Base-by-base conservation (phyloP, 108 stramenopile genomes). In the Pseudonitzschia pungens region DNA sequence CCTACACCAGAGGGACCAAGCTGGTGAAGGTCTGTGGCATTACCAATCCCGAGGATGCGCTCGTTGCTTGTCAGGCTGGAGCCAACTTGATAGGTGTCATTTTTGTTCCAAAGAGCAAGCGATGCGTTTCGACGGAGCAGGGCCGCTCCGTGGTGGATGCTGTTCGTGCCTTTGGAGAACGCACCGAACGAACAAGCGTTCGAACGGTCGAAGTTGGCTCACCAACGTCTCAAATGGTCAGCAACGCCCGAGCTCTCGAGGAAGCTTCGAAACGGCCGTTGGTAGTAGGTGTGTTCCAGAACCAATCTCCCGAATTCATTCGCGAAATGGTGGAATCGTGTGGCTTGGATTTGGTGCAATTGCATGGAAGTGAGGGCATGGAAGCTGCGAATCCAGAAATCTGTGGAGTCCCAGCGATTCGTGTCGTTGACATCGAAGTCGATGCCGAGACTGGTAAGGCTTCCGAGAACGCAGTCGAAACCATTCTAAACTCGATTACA, bases 231-330 rank as follows among this genome's bases (percentile, higher is more conserved):
- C 67, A 81, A 2, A 67, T 93, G 56, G 73, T 88, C 11, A 73
- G 71, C 16, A 84, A 82, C 55, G 79, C 89, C 42, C 74, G 72
- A 18, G 71, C 72, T 21, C 69, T 92, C 78, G 91, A 91, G 71
- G 71, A 78, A 32, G 75, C 83, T 0, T 76, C 87, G 9, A 80
- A 78, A 52, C 77, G 90, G 29, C 97, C 96, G 2, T 63, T 96
- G 31, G 92, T 96, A 7, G 95, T 98, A 58, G 99, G 99, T 16
- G 98, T 99, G 24, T 98, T 98, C 81, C 97, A 97, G 72, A 96
- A 98, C 83, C 97, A 97, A 80, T 64, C 87, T 2, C 33, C 89
- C 24, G 88, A 87, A 20, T 91, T 84, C 62, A 84, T 99, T 31
- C 81, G 70, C 15, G 77, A 85, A 71, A 86, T 87, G 74, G 97